A percentile compares a stretch with the other conserved stretches of the same genome.
phyloP scores from a whole-genome alignment of 768 basidiomycete species.

The Cyathus striatus region DNA sequence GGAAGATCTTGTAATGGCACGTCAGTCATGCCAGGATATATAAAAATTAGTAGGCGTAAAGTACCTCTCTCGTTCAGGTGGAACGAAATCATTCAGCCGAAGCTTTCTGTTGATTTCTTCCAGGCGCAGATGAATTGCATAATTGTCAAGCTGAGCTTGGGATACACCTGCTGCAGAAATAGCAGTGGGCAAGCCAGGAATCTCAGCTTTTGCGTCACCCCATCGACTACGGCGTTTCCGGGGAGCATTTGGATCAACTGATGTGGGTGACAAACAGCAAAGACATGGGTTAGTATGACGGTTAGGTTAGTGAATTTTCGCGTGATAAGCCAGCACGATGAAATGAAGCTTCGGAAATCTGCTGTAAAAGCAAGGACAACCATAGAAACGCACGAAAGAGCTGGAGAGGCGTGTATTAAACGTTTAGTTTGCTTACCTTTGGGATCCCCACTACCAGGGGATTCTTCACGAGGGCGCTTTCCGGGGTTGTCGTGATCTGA shows the following conservation, averaged over 20 bases:
- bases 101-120: constrained; percentile 98
- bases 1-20: constrained; percentile 56
- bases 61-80: constrained; percentile 92
- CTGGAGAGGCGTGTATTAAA: constrained; percentile 12
- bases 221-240: constrained; percentile 96
- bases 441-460: constrained; percentile 52
- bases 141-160: constrained; percentile 94
- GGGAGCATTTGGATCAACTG: constrained; percentile 81
- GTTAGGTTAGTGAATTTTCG: constrained; percentile 44
- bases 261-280: constrained; percentile 35
- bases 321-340: constrained; percentile 25
- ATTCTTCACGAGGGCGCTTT: constrained; percentile 66
- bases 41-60: neutral
- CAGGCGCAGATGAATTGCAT: constrained; percentile 91
- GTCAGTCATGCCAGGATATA: constrained; percentile 15
- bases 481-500: constrained; percentile 52
- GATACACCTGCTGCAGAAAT: constrained; percentile 92
- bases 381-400: constrained; percentile 22
- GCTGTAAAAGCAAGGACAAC: constrained; percentile 32
- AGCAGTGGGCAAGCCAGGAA: constrained; percentile 91
- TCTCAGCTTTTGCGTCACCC: constrained; percentile 91
- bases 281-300: constrained; percentile 55
- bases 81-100: constrained; percentile 89
- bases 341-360: constrained; percentile 16
- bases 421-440: constrained; percentile 66